Percentiles rank a stretch among this genome's conserved stretches.
phyloP scores from a whole-genome alignment of 1,284 basidiomycete genomes.

The Tausonia pullulans region DNA sequence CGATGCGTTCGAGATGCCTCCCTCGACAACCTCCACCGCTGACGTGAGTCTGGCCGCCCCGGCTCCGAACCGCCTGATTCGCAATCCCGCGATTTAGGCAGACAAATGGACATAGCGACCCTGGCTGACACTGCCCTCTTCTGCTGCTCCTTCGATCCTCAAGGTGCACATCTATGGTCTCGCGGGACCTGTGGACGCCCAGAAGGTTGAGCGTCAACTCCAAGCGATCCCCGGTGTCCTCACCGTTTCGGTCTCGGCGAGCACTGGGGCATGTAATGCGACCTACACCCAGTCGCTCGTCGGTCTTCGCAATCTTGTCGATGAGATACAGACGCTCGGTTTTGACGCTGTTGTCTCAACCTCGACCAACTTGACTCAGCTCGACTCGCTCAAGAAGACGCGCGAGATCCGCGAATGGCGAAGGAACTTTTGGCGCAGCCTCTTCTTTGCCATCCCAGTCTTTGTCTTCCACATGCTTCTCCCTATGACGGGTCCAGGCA shows the following conservation, averaged over 20 bases:
- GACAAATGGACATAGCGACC: not conserved
- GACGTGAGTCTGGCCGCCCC: not conserved
- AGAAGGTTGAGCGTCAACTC: constrained; percentile 20
- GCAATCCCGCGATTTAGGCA: no score
- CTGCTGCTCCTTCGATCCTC: not conserved
- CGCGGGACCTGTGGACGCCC: constrained; percentile 75
- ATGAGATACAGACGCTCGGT: constrained; percentile 57
- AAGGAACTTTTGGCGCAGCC: constrained; percentile 60
- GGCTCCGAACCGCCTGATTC: no score
- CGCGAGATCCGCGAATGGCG: constrained; percentile 90
- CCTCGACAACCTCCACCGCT: constrained; percentile 43
- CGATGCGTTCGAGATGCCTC: constrained; percentile 64
- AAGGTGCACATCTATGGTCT: constrained; percentile 72
- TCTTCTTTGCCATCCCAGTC: constrained; percentile 78
- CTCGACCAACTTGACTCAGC: constrained; percentile 71
- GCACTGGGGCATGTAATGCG: constrained; percentile 45
- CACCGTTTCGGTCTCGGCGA: constrained; percentile 51
- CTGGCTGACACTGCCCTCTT: not conserved
- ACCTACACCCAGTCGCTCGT: constrained; percentile 63
- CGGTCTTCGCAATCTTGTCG: constrained; percentile 72
- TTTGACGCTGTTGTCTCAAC: constrained; percentile 79
- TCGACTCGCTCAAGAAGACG: constrained; percentile 77
- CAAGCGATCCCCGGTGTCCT: constrained; percentile 59
- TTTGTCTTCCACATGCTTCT: constrained; percentile 86
- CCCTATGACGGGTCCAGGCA: constrained; percentile 48